These are phyloP conservation scores for Saccharomyces eubayanus DNA, from an alignment of 805 yeast species.

Conservation along the genomic window DNA sequence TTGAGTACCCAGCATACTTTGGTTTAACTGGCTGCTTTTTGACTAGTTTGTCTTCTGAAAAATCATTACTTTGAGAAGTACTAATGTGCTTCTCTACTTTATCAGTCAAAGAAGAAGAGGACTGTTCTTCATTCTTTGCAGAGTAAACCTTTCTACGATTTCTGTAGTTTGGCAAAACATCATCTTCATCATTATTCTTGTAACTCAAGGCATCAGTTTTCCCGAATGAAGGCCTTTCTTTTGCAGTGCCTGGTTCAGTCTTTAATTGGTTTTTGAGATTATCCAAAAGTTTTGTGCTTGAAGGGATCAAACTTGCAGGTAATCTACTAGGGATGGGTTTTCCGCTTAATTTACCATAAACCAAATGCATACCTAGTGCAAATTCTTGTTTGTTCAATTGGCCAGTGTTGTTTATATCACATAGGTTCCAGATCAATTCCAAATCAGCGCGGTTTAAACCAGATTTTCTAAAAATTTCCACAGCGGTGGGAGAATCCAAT, in stretches of 20 bases:
- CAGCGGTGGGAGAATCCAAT: conserved; percentile 74
- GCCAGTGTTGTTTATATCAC: conserved; percentile 78
- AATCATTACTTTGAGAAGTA: background rate
- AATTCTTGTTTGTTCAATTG: conserved; percentile 82
- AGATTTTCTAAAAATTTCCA: conserved; percentile 80
- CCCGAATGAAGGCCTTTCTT: conserved; percentile 13
- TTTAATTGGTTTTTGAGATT: conserved; percentile 52
- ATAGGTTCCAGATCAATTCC: conserved; percentile 84
- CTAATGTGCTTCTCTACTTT: background rate
- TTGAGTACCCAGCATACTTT: background rate
- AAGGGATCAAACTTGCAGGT: conserved; percentile 87
- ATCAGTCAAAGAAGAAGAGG: background rate
- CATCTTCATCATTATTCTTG: conserved; percentile 74
- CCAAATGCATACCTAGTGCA: conserved; percentile 94
- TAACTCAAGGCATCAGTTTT: conserved; percentile 38
- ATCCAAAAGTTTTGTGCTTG: conserved; percentile 66
- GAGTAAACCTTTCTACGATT: conserved; percentile 41
- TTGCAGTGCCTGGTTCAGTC: conserved; percentile 6
- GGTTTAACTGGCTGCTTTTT: background rate
- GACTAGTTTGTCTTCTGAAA: background rate
- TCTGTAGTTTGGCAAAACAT: conserved; percentile 59
- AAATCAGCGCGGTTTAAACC: conserved; percentile 80
- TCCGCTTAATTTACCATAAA: conserved; percentile 84
- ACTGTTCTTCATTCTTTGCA: background rate
- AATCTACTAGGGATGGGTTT: conserved; percentile 70